Evolutionary conservation across 2,329 filamentous ascomycete species (phyloP), one percentile per base, ranked within the genome.

Genomic region (Botrytis byssoidea): DNA sequence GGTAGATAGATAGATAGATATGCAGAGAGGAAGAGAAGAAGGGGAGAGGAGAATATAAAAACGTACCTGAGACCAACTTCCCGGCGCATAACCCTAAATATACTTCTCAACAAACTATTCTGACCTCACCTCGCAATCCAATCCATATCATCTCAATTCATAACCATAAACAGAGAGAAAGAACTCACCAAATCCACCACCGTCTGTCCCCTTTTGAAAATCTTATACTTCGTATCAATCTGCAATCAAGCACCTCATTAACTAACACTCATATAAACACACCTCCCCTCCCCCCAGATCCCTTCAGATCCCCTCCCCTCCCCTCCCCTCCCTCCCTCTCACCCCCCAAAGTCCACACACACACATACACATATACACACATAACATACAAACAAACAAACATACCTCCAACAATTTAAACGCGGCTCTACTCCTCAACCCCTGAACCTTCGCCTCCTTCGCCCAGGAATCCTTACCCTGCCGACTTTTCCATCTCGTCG

Each of bases 351-450:
- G n/a, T 3, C 22, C 48, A 51, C 48, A 29, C 7, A 32, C 46
- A 51, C 10, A 25, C 48, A 51, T 2, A 51, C 25, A 51, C 4
- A 61, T 3, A 51, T 3, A 7, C 1, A 55, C 35, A 32, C 10
- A n/a, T 0, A 51, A 35, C 35, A 35, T n/a, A n/a, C n/a, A n/a
- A 35, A 40, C 37, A 40, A 12, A 12, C 8, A n/a, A 4, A 59
- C 69, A 46, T 81, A 94, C 94, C 86, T 98, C 93, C 29, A 98
- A 83, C 16, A 99, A 85, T 83, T 99, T 99, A 83, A 96, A 98
- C 0, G 95, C 96, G 40, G 96, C 96, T 75, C 96, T 90, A 79
- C 94, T 97, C 83, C 95, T 98, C 74, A 98, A 84, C 0, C 91
- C 91, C 77, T 92, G 88, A 3, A 97, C 90, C 79, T 90, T 92